These are phyloP conservation scores for Xanthoconium purpureum DNA, from an alignment of 768 basidiomycete genomes.

Conservation along the genomic window DNA sequence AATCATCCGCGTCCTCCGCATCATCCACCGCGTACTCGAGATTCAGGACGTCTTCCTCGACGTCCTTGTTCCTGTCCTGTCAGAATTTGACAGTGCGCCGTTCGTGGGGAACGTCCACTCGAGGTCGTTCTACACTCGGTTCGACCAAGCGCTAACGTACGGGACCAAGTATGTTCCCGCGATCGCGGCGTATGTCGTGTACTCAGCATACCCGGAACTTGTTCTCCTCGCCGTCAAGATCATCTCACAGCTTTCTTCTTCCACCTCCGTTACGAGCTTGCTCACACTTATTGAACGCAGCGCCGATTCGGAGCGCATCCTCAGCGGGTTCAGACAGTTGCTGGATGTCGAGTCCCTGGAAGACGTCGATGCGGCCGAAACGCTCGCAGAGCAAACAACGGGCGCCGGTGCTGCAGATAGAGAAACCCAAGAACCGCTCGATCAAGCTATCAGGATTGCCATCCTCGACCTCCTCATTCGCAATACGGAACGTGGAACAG, in stretches of 20 bases:
- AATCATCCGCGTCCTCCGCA: slow-evolving; percentile 77
- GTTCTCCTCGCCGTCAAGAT: slow-evolving; percentile 78
- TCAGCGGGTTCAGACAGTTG: slow-evolving; percentile 71
- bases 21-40: slow-evolving; percentile 76
- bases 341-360: slow-evolving; percentile 60
- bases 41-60: slow-evolving; percentile 89
- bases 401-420: slow-evolving; percentile 71
- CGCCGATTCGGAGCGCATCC: slow-evolving; percentile 79
- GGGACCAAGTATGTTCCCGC: slow-evolving; percentile 71
- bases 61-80: slow-evolving; percentile 74
- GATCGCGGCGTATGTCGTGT: slow-evolving; percentile 74
- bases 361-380: slow-evolving; percentile 59
- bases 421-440: slow-evolving; percentile 43
- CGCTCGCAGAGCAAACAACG: slow-evolving; percentile 56
- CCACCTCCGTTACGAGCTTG: slow-evolving; percentile 66
- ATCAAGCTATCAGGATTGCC: slow-evolving; percentile 70
- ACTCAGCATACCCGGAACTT: slow-evolving; percentile 68
- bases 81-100: slow-evolving; percentile 57
- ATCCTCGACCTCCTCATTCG: slow-evolving; percentile 80
- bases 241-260: slow-evolving; percentile 61
- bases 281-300: slow-evolving; percentile 78
- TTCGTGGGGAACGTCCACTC: slow-evolving; percentile 56
- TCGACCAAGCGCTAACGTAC: slow-evolving; percentile 75
- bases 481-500: slow-evolving; percentile 58
- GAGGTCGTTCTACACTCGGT: slow-evolving; percentile 65